Conservation (phyloP, 352 stramenopile genomes). For the Peronospora belbahrii region DNA sequence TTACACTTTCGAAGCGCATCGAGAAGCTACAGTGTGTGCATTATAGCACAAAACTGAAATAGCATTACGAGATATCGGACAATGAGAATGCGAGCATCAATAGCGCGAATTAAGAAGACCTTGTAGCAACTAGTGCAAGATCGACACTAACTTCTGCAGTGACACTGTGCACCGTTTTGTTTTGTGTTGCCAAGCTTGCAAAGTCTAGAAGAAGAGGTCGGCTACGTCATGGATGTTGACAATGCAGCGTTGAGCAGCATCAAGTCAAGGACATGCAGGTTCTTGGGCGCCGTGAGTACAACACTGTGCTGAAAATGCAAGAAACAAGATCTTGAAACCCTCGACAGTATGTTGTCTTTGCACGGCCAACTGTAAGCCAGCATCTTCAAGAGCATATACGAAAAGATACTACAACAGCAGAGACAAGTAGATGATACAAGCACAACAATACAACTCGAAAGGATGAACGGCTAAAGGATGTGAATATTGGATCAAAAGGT, state of each 20-base stretch:
- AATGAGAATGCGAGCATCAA: slow-evolving; percentile 90
- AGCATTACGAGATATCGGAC: slow-evolving; percentile 88
- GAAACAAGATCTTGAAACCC: slow-evolving; percentile 64
- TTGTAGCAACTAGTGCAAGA: slow-evolving; percentile 54
- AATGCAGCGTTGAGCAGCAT: slow-evolving; percentile 49
- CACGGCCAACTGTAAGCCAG: slow-evolving; percentile 74
- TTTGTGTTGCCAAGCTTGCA: slow-evolving; percentile 45
- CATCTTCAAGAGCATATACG: slow-evolving; percentile 74
- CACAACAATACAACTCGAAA: slow-evolving; percentile 15
- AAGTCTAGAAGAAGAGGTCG: slow-evolving; percentile 51
- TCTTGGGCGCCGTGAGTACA: slow-evolving; percentile 46
- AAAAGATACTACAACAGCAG: slow-evolving; percentile 23
- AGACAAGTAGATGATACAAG: slow-evolving; percentile 1
- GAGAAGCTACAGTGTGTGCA: slow-evolving; percentile 80
- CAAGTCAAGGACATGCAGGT: slow-evolving; percentile 38
- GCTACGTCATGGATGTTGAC: slow-evolving; percentile 62
- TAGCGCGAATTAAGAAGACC: slow-evolving; percentile 89
- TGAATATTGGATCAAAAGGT: slow-evolving; percentile 40
- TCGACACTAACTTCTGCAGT: slow-evolving; percentile 50
- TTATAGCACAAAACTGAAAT: slow-evolving; percentile 86
- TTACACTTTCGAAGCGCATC: slow-evolving; percentile 84
- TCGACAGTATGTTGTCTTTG: slow-evolving; percentile 72
- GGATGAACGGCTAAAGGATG: slow-evolving; percentile 27
- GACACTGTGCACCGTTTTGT: slow-evolving; percentile 68
- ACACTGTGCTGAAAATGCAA: slow-evolving; percentile 45